These are phyloP conservation scores for Lenzites betulinus DNA, from an alignment of 768 basidiomycete species.

Conservation along the genomic window DNA sequence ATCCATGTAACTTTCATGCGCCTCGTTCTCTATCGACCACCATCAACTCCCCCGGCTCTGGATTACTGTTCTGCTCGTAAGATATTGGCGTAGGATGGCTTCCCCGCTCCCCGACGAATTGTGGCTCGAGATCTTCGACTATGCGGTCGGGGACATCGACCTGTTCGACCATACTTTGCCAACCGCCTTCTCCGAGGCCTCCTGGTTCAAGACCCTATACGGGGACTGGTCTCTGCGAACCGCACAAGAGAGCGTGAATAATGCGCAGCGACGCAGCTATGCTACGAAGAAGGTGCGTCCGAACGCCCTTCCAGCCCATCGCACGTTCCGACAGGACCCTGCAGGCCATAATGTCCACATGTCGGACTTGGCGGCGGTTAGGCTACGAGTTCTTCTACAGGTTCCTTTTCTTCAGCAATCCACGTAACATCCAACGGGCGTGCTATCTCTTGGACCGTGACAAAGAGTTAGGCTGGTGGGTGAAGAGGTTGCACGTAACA, in stretches of 20 bases:
- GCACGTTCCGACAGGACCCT: constrained; percentile 3
- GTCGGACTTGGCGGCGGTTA: constrained; percentile 60
- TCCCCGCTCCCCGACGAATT: constrained; percentile 65
- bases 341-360: constrained; percentile 70
- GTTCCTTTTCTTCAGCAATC: constrained; percentile 67
- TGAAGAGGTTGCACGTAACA: constrained; percentile 68
- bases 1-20: constrained; percentile 12
- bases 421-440: constrained; percentile 53
- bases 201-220: constrained; percentile 58
- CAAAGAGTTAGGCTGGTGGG: constrained; percentile 67
- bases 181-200: constrained; percentile 60
- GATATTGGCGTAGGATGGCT: constrained; percentile 16
- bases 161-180: constrained; percentile 64
- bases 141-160: constrained; percentile 71
- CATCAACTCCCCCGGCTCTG: background rate
- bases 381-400: constrained; percentile 70
- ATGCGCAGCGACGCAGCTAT: constrained; percentile 62
- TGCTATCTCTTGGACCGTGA: constrained; percentile 54
- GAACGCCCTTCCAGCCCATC: background rate
- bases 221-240: constrained; percentile 59
- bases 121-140: constrained; percentile 68
- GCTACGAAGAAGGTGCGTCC: constrained; percentile 64
- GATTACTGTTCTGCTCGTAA: background rate
- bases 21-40: background rate
- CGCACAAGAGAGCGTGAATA: constrained; percentile 58